Conservation (phyloP, 2,329 filamentous ascomycete species). For the Calonectria honghensis region DNA sequence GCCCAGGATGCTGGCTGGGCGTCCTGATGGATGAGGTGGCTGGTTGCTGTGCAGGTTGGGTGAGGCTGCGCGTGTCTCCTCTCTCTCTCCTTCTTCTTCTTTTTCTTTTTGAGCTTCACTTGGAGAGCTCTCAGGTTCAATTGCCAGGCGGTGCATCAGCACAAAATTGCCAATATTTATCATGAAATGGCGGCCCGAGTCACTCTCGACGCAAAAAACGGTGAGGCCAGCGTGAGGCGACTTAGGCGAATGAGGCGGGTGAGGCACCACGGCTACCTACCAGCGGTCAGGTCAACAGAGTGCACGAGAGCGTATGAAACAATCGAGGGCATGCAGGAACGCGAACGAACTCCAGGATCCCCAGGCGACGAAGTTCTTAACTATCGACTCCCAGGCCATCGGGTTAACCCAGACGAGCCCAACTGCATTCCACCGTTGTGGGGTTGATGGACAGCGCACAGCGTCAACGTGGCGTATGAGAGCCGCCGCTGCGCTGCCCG, state of each 20-base stretch:
- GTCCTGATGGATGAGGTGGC: not conserved
- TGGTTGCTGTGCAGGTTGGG: not conserved
- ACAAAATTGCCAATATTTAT: conserved; percentile 15
- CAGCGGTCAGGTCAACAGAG: conserved; percentile 17
- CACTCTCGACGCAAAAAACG: conserved; percentile 18
- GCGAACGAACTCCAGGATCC: not conserved
- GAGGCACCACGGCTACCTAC: conserved; percentile 20
- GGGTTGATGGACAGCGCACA: conserved; percentile 27
- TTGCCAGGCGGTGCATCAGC: conserved; percentile 15
- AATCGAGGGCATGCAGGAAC: conserved; percentile 25
- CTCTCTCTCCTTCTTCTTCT: not conserved
- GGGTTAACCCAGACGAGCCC: conserved; percentile 16
- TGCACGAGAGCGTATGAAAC: conserved; percentile 25
- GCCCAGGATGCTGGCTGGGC: conserved; percentile 17
- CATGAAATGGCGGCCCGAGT: not conserved
- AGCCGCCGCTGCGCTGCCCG: conserved; percentile 17
- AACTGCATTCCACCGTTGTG: conserved; percentile 18
- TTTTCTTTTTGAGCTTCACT: not conserved
- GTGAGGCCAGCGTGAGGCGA: conserved; percentile 22
- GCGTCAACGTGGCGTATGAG: conserved; percentile 22
- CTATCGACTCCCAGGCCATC: conserved; percentile 1
- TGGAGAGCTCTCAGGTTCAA: not conserved
- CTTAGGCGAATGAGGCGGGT: conserved; percentile 20
- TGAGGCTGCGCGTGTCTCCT: not conserved
- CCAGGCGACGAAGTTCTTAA: conserved; percentile 17